Conservation (phyloP, 2,329 filamentous ascomycete genomes). For the Rutstroemia sp. region DNA sequence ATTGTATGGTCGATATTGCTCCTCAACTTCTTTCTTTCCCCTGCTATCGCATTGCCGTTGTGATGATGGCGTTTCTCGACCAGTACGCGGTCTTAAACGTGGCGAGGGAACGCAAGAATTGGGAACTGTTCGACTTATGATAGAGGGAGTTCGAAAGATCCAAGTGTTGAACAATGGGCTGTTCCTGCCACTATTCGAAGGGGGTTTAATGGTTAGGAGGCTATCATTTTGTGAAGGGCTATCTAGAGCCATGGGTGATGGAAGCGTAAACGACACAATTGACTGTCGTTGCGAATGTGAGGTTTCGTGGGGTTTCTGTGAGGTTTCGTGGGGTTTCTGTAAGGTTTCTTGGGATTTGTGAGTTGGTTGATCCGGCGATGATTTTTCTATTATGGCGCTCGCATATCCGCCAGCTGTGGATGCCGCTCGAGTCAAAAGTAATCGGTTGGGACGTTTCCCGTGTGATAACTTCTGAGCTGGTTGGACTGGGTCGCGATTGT, state of each 20-base stretch:
- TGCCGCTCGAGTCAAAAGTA: neutral
- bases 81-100: neutral
- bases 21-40: neutral
- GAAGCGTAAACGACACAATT: slow-evolving; percentile 1
- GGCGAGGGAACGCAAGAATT: neutral
- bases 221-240: neutral
- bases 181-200: neutral
- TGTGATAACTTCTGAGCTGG: neutral
- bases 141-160: slow-evolving; percentile 2
- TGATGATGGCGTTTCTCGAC: neutral
- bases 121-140: neutral
- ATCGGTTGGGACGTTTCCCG: neutral
- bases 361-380: neutral
- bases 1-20: neutral
- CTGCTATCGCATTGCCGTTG: neutral
- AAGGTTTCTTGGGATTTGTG: neutral
- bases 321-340: too few species aligned
- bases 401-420: neutral
- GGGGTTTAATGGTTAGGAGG: neutral
- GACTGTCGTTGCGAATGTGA: neutral
- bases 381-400: neutral
- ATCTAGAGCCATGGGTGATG: neutral
- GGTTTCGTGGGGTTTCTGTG: neutral
- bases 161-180: neutral
- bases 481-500: neutral